These are phyloP conservation scores for Saussurea involucrata DNA, from an alignment of 129 eudicot species.

Conservation along the genomic window DNA sequence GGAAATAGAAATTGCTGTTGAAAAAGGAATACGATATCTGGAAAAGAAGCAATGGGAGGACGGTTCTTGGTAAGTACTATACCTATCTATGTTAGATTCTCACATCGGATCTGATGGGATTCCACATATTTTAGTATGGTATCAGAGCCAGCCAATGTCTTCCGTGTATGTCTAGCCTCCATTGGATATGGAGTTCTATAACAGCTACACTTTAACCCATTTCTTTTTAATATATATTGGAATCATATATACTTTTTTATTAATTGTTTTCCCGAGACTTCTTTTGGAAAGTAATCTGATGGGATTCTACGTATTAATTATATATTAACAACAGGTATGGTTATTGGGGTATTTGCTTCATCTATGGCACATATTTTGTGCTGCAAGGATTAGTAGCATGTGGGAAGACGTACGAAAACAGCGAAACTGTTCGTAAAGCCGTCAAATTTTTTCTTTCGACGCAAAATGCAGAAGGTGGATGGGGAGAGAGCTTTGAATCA, in stretches of 20 bases:
- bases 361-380: constrained; percentile 42
- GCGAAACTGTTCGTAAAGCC: constrained; percentile 33
- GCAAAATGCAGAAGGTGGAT: constrained; percentile 51
- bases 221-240: background rate
- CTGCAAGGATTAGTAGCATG: constrained; percentile 31
- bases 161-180: background rate
- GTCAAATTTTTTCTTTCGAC: constrained; percentile 31
- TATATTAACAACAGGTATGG: constrained; percentile 15
- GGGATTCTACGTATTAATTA: background rate
- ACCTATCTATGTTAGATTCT: background rate
- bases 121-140: background rate
- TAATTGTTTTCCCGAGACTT: no score
- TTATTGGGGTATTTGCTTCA: constrained; percentile 52
- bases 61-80: constrained; percentile 6
- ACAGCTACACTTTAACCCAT: background rate
- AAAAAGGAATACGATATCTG: constrained; percentile 2
- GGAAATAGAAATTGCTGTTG: constrained; percentile 6
- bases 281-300: background rate
- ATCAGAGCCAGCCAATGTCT: background rate
- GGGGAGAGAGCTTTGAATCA: constrained; percentile 19
- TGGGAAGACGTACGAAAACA: constrained; percentile 39
- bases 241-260: no score
- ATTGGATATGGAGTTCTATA: no score
- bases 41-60: constrained; percentile 3
- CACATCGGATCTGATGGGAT: background rate